These are phyloP conservation scores for Betula pendula DNA, from an alignment of 306 rosid genomes.

Conservation along the genomic window DNA sequence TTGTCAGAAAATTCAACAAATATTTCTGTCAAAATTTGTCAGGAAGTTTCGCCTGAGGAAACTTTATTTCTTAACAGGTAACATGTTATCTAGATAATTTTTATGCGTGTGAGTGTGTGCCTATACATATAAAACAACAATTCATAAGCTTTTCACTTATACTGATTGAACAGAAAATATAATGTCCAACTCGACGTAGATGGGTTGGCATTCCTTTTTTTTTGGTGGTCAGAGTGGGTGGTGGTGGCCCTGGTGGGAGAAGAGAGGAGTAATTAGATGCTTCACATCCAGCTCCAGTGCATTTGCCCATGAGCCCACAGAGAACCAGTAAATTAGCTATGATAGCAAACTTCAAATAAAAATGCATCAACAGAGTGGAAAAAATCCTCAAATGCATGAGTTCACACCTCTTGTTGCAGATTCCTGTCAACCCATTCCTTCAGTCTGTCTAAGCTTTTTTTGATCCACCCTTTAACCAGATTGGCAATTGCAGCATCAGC, in stretches of 20 bases:
- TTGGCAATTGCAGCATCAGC: conserved; percentile 92
- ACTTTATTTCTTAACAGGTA: not conserved
- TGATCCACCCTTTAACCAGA: conserved; percentile 89
- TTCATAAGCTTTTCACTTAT: not conserved
- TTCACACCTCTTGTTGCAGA: conserved; percentile 93
- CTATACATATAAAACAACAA: conserved; percentile 1
- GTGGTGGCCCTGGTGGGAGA: not conserved
- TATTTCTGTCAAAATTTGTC: not conserved
- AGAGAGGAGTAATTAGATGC: not conserved
- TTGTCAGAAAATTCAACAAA: not conserved
- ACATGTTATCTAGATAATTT: not conserved
- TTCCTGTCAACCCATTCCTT: conserved; percentile 96
- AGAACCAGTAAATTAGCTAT: not conserved
- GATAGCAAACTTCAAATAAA: not conserved
- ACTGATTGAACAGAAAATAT: not conserved
- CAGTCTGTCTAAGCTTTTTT: conserved; percentile 78
- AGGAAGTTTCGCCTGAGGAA: not conserved
- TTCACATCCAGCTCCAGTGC: not conserved
- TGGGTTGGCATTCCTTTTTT: not conserved
- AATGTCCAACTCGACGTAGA: not conserved
- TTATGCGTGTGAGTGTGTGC: not conserved
- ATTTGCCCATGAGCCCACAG: not conserved
- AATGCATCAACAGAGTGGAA: not conserved
- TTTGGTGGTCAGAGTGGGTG: not conserved
- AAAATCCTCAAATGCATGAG: conserved; percentile 8